phyloP scores from a whole-genome alignment of 257 asterid species.

The Solanum megistacrolobum region DNA sequence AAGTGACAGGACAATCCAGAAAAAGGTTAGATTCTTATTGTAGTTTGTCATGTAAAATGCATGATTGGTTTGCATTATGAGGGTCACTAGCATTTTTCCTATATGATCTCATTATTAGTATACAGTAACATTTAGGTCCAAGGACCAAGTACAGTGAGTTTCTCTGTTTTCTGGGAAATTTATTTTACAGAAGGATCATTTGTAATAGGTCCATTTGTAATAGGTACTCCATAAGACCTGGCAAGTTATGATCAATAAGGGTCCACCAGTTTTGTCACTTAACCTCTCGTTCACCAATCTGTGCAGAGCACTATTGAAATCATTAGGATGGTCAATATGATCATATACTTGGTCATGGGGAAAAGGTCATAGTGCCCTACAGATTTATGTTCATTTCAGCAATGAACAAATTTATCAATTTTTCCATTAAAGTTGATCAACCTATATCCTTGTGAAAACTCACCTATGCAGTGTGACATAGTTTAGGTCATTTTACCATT shows the following conservation, averaged over 20 bases:
- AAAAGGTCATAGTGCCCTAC: neutral
- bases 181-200: neutral
- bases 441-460: neutral
- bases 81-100: neutral
- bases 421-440: neutral
- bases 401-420: neutral
- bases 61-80: neutral
- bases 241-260: neutral
- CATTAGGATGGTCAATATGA: neutral
- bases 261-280: neutral
- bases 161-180: neutral
- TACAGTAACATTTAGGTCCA: neutral
- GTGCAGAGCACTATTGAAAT: neutral
- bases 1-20: constrained; percentile 79
- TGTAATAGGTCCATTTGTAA: neutral
- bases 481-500: neutral
- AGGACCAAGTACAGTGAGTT: neutral
- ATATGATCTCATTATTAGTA: neutral
- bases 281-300: neutral
- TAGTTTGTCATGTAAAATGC: neutral
- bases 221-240: neutral
- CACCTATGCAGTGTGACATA: neutral
- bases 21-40: constrained; percentile 43
- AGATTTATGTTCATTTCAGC: neutral
- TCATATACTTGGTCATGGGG: neutral